Base-by-base conservation (phyloP, 768 basidiomycete genomes). In the Trametes punicea region DNA sequence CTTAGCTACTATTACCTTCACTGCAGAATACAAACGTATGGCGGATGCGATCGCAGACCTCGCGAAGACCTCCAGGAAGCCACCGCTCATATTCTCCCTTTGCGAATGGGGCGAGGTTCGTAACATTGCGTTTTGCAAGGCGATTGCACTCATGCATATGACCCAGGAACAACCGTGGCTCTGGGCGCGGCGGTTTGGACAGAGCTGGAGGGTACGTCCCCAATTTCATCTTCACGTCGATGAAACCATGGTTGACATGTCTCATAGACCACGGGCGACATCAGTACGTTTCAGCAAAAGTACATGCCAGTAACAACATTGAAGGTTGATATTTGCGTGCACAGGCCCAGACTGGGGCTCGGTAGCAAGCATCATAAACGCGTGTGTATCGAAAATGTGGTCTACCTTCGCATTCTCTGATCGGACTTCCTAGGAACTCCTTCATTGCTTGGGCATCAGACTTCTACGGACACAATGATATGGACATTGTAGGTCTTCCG, bases 61-160 rank as follows among this genome's bases (percentile, higher is more conserved):
- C 13, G 73, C 81, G 26, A 65, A 75, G 57, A 62, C 66, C 6
- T 75, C 79, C 4, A 78, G 79, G 1, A 82, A 77, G 47, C 74
- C 80, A 0, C 81, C 85, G 2, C 65, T 87, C 25, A 66, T 84
- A 34, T 75, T 82, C 57, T 85, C 84, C 16, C 64, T 87, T 16
- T 87, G 85, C 65, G 76, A 86, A 62, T 87, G 85, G 85, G 85
- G 85, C 42, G 71, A 77, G 63, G 85, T 87, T 66, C 38, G 67
- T 62, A 4, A 27, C 20, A 6, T 11, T 4, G 9, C 44, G 20
- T 15, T 20, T 27, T 16, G 6, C 27, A 26, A 16, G 26, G 11
- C 29, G 27, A 18, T 3, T 13, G 5, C 25, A 10, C 9, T 30
- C 15, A 55, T 1, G 55, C n/a, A 18, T 23, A 25, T 3, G 6